Conservation (phyloP, 2,329 filamentous ascomycete species). For the Xylaria polymorpha region DNA sequence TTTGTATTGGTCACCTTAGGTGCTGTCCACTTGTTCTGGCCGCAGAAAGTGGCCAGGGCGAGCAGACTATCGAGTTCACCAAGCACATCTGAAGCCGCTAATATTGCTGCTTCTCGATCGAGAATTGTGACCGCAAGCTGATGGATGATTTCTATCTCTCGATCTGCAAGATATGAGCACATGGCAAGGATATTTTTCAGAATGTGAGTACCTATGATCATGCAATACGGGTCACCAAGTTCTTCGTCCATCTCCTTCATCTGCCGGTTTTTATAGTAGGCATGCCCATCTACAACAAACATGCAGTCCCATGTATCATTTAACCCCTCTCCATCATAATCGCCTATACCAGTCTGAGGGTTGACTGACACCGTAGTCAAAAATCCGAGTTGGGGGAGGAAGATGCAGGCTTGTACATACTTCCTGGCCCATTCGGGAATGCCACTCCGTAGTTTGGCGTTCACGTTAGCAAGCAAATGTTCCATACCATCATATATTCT, state of each 20-base stretch:
- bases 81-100: conserved; percentile 78
- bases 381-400: conserved; percentile 92
- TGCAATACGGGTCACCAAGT: conserved; percentile 85
- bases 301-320: conserved; percentile 78
- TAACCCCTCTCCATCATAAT: conserved; percentile 71
- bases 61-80: conserved; percentile 89
- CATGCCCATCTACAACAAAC: conserved; percentile 76
- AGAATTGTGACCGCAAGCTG: conserved; percentile 77
- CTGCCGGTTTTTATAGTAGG: conserved; percentile 87
- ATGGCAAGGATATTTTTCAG: background rate
- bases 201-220: conserved; percentile 76
- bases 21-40: conserved; percentile 75
- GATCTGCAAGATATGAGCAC: conserved; percentile 63
- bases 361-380: conserved; percentile 79
- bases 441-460: conserved; percentile 69
- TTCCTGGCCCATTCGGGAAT: conserved; percentile 69
- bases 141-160: conserved; percentile 90
- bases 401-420: conserved; percentile 79
- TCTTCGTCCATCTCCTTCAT: conserved; percentile 85
- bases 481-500: conserved; percentile 82
- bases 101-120: conserved; percentile 73
- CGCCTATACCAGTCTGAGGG: conserved; percentile 65
- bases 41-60: conserved; percentile 81
- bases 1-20: conserved; percentile 79
- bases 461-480: conserved; percentile 75